Evolutionary conservation across 1,284 basidiomycete genomes (phyloP).

Genomic region (Naganishia sp.): DNA sequence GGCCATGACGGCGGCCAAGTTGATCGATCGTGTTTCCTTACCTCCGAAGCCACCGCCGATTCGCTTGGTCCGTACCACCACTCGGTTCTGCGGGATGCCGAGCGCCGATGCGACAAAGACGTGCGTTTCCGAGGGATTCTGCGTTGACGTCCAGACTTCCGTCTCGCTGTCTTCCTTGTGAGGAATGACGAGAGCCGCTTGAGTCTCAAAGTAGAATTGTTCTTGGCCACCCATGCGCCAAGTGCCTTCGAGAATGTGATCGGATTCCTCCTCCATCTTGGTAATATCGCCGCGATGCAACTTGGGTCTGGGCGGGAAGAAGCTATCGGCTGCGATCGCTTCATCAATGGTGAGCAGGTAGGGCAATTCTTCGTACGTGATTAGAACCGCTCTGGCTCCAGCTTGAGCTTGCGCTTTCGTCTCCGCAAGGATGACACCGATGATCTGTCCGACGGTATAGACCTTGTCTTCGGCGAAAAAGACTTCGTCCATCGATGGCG

Average conservation of each 20-base stretch:
- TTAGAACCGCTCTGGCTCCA: constrained; percentile 46
- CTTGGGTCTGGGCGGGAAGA: constrained; percentile 34
- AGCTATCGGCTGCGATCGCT: constrained; percentile 41
- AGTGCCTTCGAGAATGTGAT: constrained; percentile 43
- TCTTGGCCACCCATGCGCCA: constrained; percentile 48
- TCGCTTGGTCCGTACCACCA: constrained; percentile 46
- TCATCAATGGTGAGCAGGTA: constrained; percentile 50
- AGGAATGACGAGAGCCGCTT: constrained; percentile 48
- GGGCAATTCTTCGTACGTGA: constrained; percentile 51
- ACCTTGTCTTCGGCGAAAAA: constrained; percentile 51
- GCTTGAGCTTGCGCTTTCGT: constrained; percentile 49
- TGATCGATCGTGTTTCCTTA: constrained; percentile 42
- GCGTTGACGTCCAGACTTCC: constrained; percentile 49
- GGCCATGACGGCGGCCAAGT: constrained; percentile 40
- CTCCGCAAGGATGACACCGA: constrained; percentile 49
- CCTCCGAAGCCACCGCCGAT: constrained; percentile 52
- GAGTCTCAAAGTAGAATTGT: constrained; percentile 45
- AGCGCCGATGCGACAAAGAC: constrained; percentile 47
- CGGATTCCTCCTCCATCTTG: constrained; percentile 36
- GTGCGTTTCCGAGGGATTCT: constrained; percentile 51
- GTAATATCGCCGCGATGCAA: constrained; percentile 37
- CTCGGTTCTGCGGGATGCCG: constrained; percentile 48
- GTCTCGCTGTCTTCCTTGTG: constrained; percentile 50
- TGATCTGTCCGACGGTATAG: constrained; percentile 46
- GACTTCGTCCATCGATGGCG: constrained; percentile 47